These are phyloP conservation scores for Picochlorum sp. DNA, from an alignment of 139 green algal genomes.

Conservation along the genomic window DNA sequence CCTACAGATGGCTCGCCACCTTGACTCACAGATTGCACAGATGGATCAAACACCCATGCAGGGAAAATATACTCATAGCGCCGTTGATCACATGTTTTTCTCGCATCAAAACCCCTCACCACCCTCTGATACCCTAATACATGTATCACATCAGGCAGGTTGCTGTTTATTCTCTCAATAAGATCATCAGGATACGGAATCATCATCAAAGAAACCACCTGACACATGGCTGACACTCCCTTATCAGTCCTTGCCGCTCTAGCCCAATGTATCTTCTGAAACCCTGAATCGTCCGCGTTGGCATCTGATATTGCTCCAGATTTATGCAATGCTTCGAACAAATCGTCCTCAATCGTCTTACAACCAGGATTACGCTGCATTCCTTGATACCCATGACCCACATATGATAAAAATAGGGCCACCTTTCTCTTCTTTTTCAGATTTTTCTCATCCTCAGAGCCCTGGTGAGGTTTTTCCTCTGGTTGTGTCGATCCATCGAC, in stretches of 20 bases:
- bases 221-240: constrained; percentile 81
- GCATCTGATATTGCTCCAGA: constrained; percentile 62
- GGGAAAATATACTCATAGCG: constrained; percentile 96
- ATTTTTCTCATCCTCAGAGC: not conserved
- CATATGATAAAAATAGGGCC: constrained; percentile 69
- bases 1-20: not conserved
- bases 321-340: constrained; percentile 60
- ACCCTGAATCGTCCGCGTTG: constrained; percentile 53
- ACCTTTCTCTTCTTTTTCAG: constrained; percentile 65
- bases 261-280: constrained; percentile 71
- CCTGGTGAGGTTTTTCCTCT: not conserved
- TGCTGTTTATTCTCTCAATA: constrained; percentile 66
- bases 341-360: constrained; percentile 77
- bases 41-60: constrained; percentile 68
- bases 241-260: constrained; percentile 94
- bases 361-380: constrained; percentile 84
- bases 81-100: constrained; percentile 65
- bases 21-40: not conserved
- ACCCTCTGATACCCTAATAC: constrained; percentile 69
- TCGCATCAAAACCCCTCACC: constrained; percentile 83
- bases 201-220: constrained; percentile 60
- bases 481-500: not conserved
- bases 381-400: constrained; percentile 73
- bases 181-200: constrained; percentile 31
- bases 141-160: constrained; percentile 63